These are phyloP conservation scores for Pseudogymnoascus sp. DNA, from an alignment of 2,329 filamentous ascomycete species.

Conservation along the genomic window DNA sequence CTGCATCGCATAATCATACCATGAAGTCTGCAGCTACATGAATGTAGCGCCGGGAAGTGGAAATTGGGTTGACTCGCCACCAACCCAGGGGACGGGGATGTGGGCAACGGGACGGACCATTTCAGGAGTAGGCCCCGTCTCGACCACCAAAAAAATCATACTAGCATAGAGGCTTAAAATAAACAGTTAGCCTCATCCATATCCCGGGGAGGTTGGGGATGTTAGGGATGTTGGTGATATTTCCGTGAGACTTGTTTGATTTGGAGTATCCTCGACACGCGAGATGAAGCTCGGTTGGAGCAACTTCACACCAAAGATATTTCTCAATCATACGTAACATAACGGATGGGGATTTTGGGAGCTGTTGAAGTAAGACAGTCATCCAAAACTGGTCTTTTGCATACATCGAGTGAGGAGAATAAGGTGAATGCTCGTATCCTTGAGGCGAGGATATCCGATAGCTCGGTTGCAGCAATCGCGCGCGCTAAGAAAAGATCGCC, in stretches of 20 bases:
- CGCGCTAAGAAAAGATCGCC: constrained; percentile 2
- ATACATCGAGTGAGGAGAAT: background rate
- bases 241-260: background rate
- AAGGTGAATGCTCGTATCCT: background rate
- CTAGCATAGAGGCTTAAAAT: background rate
- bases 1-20: background rate
- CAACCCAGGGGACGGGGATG: background rate
- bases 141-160: background rate
- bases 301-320: background rate
- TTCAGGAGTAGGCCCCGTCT: constrained; percentile 3
- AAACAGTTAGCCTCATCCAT: background rate
- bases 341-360: background rate
- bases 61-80: background rate
- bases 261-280: background rate
- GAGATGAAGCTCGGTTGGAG: background rate
- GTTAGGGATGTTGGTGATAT: background rate
- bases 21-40: background rate
- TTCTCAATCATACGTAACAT: background rate
- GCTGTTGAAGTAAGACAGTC: background rate
- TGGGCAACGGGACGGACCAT: background rate
- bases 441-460: background rate
- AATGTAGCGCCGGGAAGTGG: background rate
- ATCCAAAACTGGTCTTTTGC: background rate
- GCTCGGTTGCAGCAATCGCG: constrained; percentile 5
- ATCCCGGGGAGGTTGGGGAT: background rate